A percentile compares a stretch with the other conserved stretches of the same genome.
These are phyloP conservation scores for Ambrosia hybrid DNA, from an alignment of 140 eudicot species.

Conservation along the genomic window DNA sequence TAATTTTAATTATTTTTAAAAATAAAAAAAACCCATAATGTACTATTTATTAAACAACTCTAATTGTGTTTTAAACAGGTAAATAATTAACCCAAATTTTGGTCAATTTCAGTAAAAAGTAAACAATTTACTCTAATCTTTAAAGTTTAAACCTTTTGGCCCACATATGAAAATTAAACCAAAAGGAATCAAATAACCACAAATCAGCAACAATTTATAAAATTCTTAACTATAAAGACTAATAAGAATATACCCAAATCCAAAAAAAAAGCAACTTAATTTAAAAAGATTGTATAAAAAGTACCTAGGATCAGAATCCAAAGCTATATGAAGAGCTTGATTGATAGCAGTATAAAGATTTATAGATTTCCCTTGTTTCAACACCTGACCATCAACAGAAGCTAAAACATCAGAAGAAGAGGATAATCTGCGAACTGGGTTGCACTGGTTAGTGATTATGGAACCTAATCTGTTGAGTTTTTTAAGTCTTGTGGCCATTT, in stretches of 20 bases:
- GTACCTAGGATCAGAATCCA: slow-evolving; percentile 89
- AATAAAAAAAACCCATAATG: no score
- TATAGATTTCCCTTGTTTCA: slow-evolving; percentile 35
- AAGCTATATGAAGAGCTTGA: slow-evolving; percentile 91
- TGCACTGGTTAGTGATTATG: slow-evolving; percentile 11
- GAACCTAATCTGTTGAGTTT: slow-evolving; percentile 26
- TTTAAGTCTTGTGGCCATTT: slow-evolving; percentile 22
- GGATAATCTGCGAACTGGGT: slow-evolving; percentile 23
- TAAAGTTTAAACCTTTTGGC: slow-evolving; percentile 3
- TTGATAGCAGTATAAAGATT: slow-evolving; percentile 80
- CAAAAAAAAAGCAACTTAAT: neutral
- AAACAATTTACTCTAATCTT: neutral
- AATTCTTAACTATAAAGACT: neutral
- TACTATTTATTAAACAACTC: no score
- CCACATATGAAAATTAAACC: neutral
- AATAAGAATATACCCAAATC: neutral
- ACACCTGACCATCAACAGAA: slow-evolving; percentile 14
- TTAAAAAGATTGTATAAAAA: neutral
- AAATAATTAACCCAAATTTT: no score
- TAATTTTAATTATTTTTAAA: no score
- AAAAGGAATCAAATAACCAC: neutral
- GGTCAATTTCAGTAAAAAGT: neutral
- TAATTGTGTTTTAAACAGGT: no score
- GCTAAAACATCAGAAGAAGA: slow-evolving; percentile 29
- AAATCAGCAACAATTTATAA: neutral